These are phyloP conservation scores for Adenanthera pavonina DNA, from an alignment of 306 rosid species.

Conservation along the genomic window DNA sequence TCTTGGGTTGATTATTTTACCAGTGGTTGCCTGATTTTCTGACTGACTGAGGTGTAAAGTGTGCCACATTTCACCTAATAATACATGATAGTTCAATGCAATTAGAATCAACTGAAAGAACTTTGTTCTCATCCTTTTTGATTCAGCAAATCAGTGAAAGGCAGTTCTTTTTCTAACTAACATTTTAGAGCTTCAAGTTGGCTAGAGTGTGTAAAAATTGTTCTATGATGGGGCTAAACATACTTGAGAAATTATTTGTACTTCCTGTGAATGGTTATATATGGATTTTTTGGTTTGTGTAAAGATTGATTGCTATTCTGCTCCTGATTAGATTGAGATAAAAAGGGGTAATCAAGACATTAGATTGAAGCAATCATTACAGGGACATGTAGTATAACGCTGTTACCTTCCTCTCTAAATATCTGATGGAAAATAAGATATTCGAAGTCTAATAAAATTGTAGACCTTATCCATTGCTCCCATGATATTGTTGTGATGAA, in stretches of 20 bases:
- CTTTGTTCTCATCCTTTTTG: not conserved
- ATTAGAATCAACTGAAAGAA: not conserved
- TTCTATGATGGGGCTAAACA: constrained; percentile 27
- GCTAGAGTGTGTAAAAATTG: constrained; percentile 12
- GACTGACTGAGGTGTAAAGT: constrained; percentile 32
- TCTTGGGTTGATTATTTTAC: constrained; percentile 29
- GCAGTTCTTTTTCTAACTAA: not conserved
- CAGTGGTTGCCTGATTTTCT: constrained; percentile 42
- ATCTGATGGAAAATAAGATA: not conserved
- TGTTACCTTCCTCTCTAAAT: constrained; percentile 2
- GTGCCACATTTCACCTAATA: not conserved
- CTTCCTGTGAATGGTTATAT: not conserved
- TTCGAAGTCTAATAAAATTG: constrained; percentile 15
- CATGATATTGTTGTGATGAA: constrained; percentile 11
- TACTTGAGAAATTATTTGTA: constrained; percentile 21
- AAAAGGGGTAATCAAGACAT: constrained; percentile 8
- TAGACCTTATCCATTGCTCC: constrained; percentile 12
- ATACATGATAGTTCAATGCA: constrained; percentile 8
- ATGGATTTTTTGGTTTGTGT: constrained; percentile 8
- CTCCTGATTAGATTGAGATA: not conserved
- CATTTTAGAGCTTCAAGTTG: constrained; percentile 8
- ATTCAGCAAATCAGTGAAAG: constrained; percentile 20
- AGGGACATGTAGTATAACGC: not conserved
- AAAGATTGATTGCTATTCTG: constrained; percentile 1
- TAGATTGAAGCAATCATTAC: not conserved